phyloP scores from a whole-genome alignment of 2,329 filamentous ascomycete species.

The Didymella segeticola region DNA sequence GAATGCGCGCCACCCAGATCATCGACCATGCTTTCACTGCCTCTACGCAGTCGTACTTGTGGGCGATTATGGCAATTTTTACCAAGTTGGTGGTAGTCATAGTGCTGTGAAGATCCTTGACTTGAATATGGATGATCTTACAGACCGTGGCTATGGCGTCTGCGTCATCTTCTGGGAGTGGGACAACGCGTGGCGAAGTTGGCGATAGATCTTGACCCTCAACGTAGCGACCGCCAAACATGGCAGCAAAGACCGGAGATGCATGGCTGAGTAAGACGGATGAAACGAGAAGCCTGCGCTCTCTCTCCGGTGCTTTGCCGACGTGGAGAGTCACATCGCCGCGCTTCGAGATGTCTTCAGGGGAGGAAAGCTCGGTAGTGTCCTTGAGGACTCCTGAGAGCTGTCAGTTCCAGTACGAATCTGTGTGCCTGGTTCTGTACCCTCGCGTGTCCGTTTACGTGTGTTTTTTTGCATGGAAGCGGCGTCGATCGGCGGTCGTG shows the following conservation, averaged over 20 bases:
- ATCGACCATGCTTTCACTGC: conserved; percentile 20
- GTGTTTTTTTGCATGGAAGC: background rate
- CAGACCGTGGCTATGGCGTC: background rate
- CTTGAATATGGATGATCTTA: background rate
- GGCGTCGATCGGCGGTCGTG: background rate
- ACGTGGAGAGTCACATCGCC: background rate
- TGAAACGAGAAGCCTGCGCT: conserved; percentile 2
- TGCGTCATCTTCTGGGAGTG: background rate
- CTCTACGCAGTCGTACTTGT: conserved; percentile 34
- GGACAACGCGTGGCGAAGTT: background rate
- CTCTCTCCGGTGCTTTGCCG: background rate
- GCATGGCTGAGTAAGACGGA: background rate
- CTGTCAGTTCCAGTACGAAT: background rate
- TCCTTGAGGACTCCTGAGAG: background rate
- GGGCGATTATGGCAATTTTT: conserved; percentile 22
- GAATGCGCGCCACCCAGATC: conserved; percentile 11
- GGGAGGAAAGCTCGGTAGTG: background rate
- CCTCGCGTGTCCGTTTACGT: background rate
- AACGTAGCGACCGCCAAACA: background rate
- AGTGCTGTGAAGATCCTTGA: background rate
- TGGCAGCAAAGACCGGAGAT: background rate
- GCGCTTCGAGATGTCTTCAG: background rate
- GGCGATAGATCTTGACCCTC: background rate
- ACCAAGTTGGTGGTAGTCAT: background rate
- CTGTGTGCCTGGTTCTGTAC: too few relatives aligned